phyloP scores from a whole-genome alignment of 768 basidiomycete genomes.

The Tulasnella sp. region DNA sequence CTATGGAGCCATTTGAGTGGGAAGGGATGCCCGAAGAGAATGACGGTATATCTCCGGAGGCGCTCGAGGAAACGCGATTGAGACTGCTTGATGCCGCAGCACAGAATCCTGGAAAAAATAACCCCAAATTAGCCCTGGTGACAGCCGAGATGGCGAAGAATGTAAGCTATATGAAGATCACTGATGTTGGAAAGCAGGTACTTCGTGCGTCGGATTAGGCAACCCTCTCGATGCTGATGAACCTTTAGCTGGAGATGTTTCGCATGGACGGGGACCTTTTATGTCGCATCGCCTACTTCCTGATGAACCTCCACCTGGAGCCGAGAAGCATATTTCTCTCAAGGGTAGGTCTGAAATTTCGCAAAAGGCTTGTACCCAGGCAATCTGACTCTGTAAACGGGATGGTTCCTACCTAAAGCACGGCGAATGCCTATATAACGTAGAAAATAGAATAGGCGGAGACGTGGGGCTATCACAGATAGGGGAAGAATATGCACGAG shows the following conservation, averaged over 20 bases:
- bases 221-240: not conserved
- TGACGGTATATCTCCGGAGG: not conserved
- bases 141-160: slow-evolving; percentile 38
- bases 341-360: slow-evolving; percentile 53
- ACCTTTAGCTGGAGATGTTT: slow-evolving; percentile 13
- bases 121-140: slow-evolving; percentile 8
- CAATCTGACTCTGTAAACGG: slow-evolving; percentile 6
- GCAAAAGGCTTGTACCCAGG: no score
- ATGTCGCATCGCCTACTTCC: slow-evolving; percentile 94
- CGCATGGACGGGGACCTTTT: slow-evolving; percentile 92
- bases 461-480: slow-evolving; percentile 81
- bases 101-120: not conserved
- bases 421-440: slow-evolving; percentile 94
- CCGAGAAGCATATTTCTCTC: slow-evolving; percentile 96
- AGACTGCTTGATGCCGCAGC: slow-evolving; percentile 5
- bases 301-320: slow-evolving; percentile 97
- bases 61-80: not conserved
- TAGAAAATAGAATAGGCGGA: slow-evolving; percentile 94
- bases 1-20: slow-evolving; percentile 52
- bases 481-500: slow-evolving; percentile 78
- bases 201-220: slow-evolving; percentile 45
- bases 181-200: slow-evolving; percentile 88
- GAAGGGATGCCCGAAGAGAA: slow-evolving; percentile 20
- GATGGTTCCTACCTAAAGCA: slow-evolving; percentile 54
- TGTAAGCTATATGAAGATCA: slow-evolving; percentile 85